These are phyloP conservation scores for Calocera cornea DNA, from an alignment of 768 basidiomycete genomes.

Conservation along the genomic window DNA sequence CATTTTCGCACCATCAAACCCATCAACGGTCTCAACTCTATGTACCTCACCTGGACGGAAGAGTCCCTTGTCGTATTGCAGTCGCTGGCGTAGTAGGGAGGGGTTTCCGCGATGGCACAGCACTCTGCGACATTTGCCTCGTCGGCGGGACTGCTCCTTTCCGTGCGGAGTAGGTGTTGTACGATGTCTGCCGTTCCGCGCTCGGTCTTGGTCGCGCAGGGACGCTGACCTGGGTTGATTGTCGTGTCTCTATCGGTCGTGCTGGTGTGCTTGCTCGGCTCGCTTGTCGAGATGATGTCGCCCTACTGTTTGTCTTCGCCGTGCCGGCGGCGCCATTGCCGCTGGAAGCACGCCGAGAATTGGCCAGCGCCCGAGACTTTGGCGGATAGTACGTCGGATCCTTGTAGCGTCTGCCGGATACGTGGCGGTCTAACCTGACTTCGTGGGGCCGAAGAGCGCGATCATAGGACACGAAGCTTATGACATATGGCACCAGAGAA, in stretches of 20 bases:
- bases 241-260: neutral
- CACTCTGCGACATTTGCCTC: neutral
- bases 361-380: neutral
- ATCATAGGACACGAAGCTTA: conserved; percentile 39
- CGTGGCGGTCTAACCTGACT: neutral
- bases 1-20: no score
- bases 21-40: neutral
- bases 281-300: conserved; percentile 86
- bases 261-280: conserved; percentile 35
- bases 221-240: neutral
- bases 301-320: conserved; percentile 40
- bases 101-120: neutral
- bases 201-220: neutral
- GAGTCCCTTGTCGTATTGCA: neutral
- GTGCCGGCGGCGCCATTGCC: neutral
- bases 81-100: neutral
- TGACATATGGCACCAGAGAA: conserved; percentile 61
- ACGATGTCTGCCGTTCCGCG: neutral
- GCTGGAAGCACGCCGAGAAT: neutral
- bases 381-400: conserved; percentile 3
- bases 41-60: neutral
- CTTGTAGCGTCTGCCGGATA: neutral
- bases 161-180: neutral
- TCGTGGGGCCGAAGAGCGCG: neutral
- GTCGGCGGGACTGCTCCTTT: neutral